A percentile compares a stretch with the other conserved stretches of the same genome.
phyloP scores from a whole-genome alignment of 2,329 filamentous ascomycete species.

The Hymenoscyphus albidus region DNA sequence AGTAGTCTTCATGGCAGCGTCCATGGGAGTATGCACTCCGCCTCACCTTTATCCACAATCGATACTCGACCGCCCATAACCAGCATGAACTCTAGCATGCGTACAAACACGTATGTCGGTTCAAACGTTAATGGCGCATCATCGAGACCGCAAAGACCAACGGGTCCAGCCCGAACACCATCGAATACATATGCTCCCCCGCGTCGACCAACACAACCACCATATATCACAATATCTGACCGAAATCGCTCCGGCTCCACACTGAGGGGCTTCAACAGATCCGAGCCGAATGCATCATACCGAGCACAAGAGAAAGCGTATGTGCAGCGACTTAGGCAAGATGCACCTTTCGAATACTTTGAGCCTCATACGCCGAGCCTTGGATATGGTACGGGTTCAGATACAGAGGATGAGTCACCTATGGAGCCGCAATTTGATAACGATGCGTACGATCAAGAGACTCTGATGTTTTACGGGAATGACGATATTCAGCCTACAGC shows the following conservation, averaged over 20 bases:
- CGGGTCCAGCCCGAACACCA: constrained; percentile 66
- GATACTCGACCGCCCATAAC: constrained; percentile 29
- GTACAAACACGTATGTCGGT: constrained; percentile 41
- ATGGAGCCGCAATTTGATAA: constrained; percentile 73
- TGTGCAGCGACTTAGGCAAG: constrained; percentile 83
- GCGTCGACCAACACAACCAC: constrained; percentile 48
- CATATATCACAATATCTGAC: constrained; percentile 40
- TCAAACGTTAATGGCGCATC: constrained; percentile 43
- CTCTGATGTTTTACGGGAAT: constrained; percentile 86
- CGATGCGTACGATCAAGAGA: constrained; percentile 86
- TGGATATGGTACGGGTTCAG: constrained; percentile 67
- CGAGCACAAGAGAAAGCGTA: constrained; percentile 91
- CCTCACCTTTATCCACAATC: constrained; percentile 22
- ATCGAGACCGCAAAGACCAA: constrained; percentile 61
- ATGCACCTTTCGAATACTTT: constrained; percentile 49
- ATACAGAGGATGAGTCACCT: constrained; percentile 87
- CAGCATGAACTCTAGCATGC: constrained; percentile 33
- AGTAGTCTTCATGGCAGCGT: constrained; percentile 20
- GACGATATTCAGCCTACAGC: constrained; percentile 84
- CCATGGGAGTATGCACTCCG: constrained; percentile 13
- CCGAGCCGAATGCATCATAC: constrained; percentile 68
- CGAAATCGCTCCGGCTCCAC: constrained; percentile 54
- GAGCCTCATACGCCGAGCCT: constrained; percentile 67
- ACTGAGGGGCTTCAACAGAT: constrained; percentile 46
- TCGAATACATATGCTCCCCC: constrained; percentile 75